phyloP scores from a whole-genome alignment of 2,329 filamentous ascomycete genomes.

The Amphichorda felina region DNA sequence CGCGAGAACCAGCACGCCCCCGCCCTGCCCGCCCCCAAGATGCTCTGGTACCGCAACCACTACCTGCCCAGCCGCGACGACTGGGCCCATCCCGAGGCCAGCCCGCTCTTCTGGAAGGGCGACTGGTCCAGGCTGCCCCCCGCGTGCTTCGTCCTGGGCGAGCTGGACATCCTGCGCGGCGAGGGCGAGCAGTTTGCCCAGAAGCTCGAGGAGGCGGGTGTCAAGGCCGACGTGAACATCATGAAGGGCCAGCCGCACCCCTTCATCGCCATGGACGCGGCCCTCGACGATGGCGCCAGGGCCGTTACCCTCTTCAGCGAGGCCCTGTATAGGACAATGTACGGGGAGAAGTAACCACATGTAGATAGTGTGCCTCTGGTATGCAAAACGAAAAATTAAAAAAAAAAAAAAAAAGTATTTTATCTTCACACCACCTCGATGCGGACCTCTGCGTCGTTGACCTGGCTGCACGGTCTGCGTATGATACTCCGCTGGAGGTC shows the following conservation, averaged over 20 bases:
- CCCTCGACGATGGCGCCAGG: slow-evolving; percentile 34
- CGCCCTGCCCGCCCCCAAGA: slow-evolving; percentile 41
- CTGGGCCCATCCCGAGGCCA: slow-evolving; percentile 38
- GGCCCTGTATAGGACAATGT: slow-evolving; percentile 4
- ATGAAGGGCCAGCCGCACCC: slow-evolving; percentile 25
- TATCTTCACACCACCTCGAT: no score
- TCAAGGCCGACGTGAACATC: slow-evolving; percentile 26
- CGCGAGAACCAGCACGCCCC: slow-evolving; percentile 35
- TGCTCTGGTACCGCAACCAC: slow-evolving; percentile 48
- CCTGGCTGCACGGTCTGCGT: no score
- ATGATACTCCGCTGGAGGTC: no score
- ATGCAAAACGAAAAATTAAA: not conserved
- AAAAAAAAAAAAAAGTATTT: no score
- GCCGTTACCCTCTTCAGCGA: slow-evolving; percentile 33
- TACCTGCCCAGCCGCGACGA: slow-evolving; percentile 37
- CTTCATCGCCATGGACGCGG: slow-evolving; percentile 46
- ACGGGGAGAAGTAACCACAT: not conserved
- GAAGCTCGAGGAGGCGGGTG: slow-evolving; percentile 32
- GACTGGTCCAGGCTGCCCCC: slow-evolving; percentile 37
- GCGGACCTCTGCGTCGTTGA: no score
- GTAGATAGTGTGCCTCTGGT: not conserved
- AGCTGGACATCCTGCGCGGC: slow-evolving; percentile 41
- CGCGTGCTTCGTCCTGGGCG: slow-evolving; percentile 38
- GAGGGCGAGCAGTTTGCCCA: slow-evolving; percentile 40
- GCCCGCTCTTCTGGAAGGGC: slow-evolving; percentile 36